Conservation (phyloP, 176 grass and related monocot genomes). For the Secale cereale region DNA sequence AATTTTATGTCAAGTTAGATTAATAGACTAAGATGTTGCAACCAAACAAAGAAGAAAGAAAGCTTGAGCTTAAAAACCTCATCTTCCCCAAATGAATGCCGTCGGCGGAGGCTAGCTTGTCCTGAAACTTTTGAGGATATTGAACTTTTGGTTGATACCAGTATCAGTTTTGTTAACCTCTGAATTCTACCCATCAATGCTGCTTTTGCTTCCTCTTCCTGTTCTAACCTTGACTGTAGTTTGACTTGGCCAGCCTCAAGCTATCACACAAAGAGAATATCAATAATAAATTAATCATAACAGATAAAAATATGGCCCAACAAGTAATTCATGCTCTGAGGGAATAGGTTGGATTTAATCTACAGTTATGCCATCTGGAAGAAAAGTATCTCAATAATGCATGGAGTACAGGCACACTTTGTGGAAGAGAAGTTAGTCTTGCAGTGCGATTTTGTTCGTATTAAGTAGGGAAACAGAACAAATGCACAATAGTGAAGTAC, state of each 20-base stretch:
- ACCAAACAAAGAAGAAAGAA: conserved; percentile 23
- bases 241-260: conserved; percentile 99
- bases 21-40: conserved; percentile 4
- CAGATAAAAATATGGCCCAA: not conserved
- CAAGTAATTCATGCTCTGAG: conserved; percentile 9
- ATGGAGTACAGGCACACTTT: not conserved
- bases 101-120: conserved; percentile 52
- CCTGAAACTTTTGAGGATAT: conserved; percentile 73
- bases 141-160: conserved; percentile 96
- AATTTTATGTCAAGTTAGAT: not conserved
- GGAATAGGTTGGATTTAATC: not conserved
- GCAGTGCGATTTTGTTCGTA: not conserved
- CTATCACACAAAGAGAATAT: conserved; percentile 34
- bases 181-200: conserved; percentile 97
- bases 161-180: conserved; percentile 89
- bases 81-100: conserved; percentile 97
- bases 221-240: conserved; percentile 92
- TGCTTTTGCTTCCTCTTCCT: conserved; percentile 99
- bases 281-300: conserved; percentile 9
- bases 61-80: conserved; percentile 51
- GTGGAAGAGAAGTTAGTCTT: not conserved
- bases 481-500: conserved; percentile 13
- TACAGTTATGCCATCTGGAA: not conserved
- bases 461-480: conserved; percentile 18
- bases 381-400: not conserved